Conservation (phyloP, 1,139 yeast genomes). For the Suhomyces taliae region DNA sequence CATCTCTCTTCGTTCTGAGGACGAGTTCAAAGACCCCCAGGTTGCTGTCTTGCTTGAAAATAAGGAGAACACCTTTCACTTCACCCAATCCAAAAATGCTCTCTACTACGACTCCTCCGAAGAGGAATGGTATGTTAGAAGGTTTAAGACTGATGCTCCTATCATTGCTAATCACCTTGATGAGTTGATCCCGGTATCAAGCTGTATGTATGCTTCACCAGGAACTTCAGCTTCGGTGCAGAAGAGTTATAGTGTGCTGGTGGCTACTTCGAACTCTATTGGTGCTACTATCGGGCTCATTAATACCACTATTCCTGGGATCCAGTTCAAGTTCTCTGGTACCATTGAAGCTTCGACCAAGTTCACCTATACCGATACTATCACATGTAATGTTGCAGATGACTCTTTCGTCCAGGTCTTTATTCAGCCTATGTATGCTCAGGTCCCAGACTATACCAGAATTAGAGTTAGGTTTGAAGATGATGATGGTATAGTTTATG, state of each 20-base stretch:
- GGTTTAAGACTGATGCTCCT: background rate
- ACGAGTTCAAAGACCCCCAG: slow-evolving; percentile 1
- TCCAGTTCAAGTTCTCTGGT: background rate
- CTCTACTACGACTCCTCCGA: slow-evolving; percentile 18
- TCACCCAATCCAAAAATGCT: slow-evolving; percentile 12
- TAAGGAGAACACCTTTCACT: slow-evolving; percentile 13
- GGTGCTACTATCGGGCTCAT: background rate
- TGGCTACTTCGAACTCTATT: background rate
- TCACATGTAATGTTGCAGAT: slow-evolving; percentile 17
- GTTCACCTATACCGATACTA: slow-evolving; percentile 11
- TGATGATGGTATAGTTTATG: background rate
- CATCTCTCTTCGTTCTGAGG: background rate
- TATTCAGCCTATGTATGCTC: slow-evolving; percentile 13
- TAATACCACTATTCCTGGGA: background rate
- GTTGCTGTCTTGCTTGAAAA: slow-evolving; percentile 5
- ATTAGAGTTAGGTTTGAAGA: slow-evolving; percentile 12
- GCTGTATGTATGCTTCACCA: slow-evolving; percentile 6
- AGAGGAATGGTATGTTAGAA: slow-evolving; percentile 16
- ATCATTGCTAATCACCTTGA: background rate
- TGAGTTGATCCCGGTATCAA: slow-evolving; percentile 7
- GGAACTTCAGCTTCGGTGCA: slow-evolving; percentile 4
- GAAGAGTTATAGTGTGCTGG: slow-evolving; percentile 3
- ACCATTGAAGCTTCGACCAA: slow-evolving; percentile 1
- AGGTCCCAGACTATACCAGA: slow-evolving; percentile 14
- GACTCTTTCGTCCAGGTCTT: slow-evolving; percentile 20